phyloP scores from a whole-genome alignment of 441 rosid species.

The Erodium chrysanthum region DNA sequence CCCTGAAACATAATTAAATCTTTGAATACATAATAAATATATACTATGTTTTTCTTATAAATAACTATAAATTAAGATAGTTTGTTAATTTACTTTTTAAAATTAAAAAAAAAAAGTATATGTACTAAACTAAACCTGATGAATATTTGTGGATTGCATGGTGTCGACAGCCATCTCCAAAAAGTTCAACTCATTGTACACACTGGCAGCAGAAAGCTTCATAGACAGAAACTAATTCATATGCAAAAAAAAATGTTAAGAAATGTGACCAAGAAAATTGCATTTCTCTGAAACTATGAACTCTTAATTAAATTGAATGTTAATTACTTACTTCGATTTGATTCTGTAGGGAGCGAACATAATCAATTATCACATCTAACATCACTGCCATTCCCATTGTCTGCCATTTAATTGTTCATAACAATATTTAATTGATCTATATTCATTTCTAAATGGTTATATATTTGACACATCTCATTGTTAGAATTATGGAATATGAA shows the following conservation, averaged over 20 bases:
- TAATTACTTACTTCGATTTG: slow-evolving; percentile 51
- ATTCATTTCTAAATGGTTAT: too few relatives aligned
- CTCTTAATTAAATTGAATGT: too few relatives aligned
- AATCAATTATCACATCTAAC: slow-evolving; percentile 64
- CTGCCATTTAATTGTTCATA: slow-evolving; percentile 22
- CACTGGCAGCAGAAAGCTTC: slow-evolving; percentile 72
- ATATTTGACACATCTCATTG: too few relatives aligned
- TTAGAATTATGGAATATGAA: too few relatives aligned
- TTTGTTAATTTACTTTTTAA: too few relatives aligned
- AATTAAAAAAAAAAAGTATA: too few relatives aligned
- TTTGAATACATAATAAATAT: too few relatives aligned
- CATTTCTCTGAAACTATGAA: not conserved
- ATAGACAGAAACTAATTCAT: slow-evolving; percentile 49
- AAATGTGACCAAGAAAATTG: slow-evolving; percentile 1
- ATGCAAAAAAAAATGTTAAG: not conserved
- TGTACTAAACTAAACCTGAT: not conserved
- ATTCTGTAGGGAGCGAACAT: slow-evolving; percentile 63
- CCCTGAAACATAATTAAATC: too few relatives aligned
- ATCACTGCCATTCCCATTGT: slow-evolving; percentile 78
- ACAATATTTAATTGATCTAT: not conserved
- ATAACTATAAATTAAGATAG: too few relatives aligned
- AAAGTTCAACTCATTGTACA: slow-evolving; percentile 38
- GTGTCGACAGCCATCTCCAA: slow-evolving; percentile 27
- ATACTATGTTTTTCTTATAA: too few relatives aligned
- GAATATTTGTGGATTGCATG: slow-evolving; percentile 15